A percentile compares a stretch with the other conserved stretches of the same genome.
Conservation (phyloP, 306 rosid species). For the Rosa persica region DNA sequence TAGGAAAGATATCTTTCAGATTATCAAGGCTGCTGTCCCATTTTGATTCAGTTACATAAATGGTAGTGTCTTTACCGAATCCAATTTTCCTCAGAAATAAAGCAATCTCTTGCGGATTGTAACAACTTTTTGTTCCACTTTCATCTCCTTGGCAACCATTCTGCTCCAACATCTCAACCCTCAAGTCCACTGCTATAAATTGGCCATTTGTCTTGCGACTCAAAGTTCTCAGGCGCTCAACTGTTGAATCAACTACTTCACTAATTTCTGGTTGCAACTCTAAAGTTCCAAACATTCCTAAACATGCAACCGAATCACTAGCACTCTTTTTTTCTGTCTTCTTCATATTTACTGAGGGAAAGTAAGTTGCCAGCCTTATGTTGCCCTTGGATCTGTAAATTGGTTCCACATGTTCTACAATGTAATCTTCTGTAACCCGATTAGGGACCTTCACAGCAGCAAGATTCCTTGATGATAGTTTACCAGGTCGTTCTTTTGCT, state of each 20-base stretch:
- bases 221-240: slow-evolving; percentile 74
- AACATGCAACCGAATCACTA: slow-evolving; percentile 69
- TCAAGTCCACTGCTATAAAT: slow-evolving; percentile 83
- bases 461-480: slow-evolving; percentile 58
- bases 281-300: slow-evolving; percentile 95
- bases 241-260: slow-evolving; percentile 80
- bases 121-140: slow-evolving; percentile 71
- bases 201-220: slow-evolving; percentile 87
- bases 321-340: slow-evolving; percentile 53
- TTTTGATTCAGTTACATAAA: slow-evolving; percentile 88
- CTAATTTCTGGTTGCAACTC: slow-evolving; percentile 72
- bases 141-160: slow-evolving; percentile 71
- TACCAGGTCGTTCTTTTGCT: slow-evolving; percentile 61
- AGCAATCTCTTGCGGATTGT: slow-evolving; percentile 75
- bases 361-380: slow-evolving; percentile 85
- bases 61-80: slow-evolving; percentile 78
- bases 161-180: slow-evolving; percentile 76
- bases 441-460: slow-evolving; percentile 91
- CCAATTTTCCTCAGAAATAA: slow-evolving; percentile 77
- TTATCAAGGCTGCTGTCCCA: slow-evolving; percentile 86
- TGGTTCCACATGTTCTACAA: slow-evolving; percentile 72
- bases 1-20: slow-evolving; percentile 88
- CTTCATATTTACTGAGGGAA: slow-evolving; percentile 88
- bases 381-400: slow-evolving; percentile 67
- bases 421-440: slow-evolving; percentile 81